Evolutionary conservation across 2,329 filamentous ascomycete genomes (phyloP).

Genomic region (Trichoderma oligosporum): DNA sequence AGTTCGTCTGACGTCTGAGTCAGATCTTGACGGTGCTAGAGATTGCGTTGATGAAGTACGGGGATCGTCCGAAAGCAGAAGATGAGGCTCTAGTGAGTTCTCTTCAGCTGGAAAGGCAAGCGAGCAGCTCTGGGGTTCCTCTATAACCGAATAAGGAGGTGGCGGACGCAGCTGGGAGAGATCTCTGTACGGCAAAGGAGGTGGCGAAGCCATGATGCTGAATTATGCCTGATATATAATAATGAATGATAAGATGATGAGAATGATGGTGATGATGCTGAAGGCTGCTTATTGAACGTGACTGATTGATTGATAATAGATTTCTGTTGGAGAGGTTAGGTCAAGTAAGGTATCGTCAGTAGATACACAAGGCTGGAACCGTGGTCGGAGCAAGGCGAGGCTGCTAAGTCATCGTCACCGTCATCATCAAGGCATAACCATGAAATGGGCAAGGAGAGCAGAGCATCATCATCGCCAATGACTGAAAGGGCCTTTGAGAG

Average conservation of each 20-base stretch:
- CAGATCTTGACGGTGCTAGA: slow-evolving; percentile 31
- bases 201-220: slow-evolving; percentile 11
- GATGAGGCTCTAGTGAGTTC: background rate
- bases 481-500: background rate
- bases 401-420: background rate
- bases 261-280: background rate
- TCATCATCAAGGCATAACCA: background rate
- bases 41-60: slow-evolving; percentile 49
- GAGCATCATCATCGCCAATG: background rate
- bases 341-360: too few relatives aligned
- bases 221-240: too few relatives aligned
- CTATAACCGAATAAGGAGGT: slow-evolving; percentile 13
- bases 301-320: too few relatives aligned
- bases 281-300: background rate
- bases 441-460: background rate
- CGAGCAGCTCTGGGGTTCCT: background rate
- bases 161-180: slow-evolving; percentile 1
- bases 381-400: background rate
- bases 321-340: background rate
- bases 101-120: background rate
- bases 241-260: background rate
- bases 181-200: background rate
- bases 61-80: slow-evolving; percentile 36
- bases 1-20: slow-evolving; percentile 42
- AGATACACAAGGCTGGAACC: too few relatives aligned